Percentiles rank a stretch among this genome's conserved stretches.
Evolutionary conservation across 495 filamentous ascomycete genomes (phyloP).

Genomic region (Pyrenopolyporus hunteri): DNA sequence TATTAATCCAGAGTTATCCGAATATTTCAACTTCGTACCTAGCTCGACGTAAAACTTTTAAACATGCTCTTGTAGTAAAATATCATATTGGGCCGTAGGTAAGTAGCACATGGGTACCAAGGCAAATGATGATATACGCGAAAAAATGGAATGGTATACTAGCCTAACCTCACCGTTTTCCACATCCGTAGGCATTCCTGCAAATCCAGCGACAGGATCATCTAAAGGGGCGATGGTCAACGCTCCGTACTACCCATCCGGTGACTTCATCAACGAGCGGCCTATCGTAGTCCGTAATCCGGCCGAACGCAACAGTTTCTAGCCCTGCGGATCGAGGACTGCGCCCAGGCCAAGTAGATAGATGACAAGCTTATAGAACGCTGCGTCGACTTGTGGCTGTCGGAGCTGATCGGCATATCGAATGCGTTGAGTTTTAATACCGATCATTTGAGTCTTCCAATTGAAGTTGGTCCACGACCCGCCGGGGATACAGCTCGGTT

Average conservation of each 20-base stretch:
- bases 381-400: conserved; percentile 69
- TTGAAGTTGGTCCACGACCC: conserved; percentile 69
- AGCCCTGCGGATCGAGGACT: conserved; percentile 63
- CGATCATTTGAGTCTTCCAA: conserved; percentile 66
- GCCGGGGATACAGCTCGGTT: conserved; percentile 59
- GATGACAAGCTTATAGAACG: conserved; percentile 64
- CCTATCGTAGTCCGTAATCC: conserved; percentile 69
- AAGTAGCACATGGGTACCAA: too few species aligned
- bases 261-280: conserved; percentile 61
- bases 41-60: too few species aligned
- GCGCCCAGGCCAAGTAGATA: conserved; percentile 70
- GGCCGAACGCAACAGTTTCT: conserved; percentile 61
- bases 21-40: too few species aligned
- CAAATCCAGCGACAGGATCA: conserved; percentile 64
- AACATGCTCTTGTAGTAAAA: too few species aligned
- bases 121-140: too few species aligned
- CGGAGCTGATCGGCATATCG: conserved; percentile 70
- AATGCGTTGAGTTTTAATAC: conserved; percentile 63
- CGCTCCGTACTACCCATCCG: conserved; percentile 57
- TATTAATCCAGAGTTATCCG: too few species aligned
- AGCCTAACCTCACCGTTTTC: conserved; percentile 64
- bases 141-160: neutral
- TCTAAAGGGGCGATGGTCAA: conserved; percentile 63
- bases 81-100: too few species aligned
- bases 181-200: conserved; percentile 66